Base-by-base conservation (phyloP, 2,329 filamentous ascomycete species). In the Colletotrichum siamense region DNA sequence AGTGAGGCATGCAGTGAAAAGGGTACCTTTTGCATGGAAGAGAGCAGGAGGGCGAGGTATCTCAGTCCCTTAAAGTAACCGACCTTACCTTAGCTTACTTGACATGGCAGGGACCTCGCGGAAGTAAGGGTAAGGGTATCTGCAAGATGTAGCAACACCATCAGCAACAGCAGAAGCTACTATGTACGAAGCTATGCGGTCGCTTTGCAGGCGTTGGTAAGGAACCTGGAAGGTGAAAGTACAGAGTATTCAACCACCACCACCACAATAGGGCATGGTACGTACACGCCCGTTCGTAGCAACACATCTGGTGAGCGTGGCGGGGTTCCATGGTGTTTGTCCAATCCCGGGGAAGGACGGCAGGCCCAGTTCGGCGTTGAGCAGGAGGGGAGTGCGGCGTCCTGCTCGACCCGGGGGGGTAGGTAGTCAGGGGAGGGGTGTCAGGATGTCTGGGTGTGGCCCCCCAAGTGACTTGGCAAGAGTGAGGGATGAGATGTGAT, bases 401-500 rank as follows among this genome's bases (percentile, higher is more conserved):
- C n/a, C 44, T 30, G 63, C 28, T 52, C 22, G 28, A 65, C 68
- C 62, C 61, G 34, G 62, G 39, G 26, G 52, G 22, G 12, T 9
- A 28, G 15, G 64, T 63, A 32, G 24, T n/a, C 44, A 49, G 44
- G 44, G 64, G 59, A 61, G 52, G 73, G 64, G 69, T 69, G 73
- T 73, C 69, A 73, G 73, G 73, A 73, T 69, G 73, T 67, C 44
- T 76, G 64, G 70, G 73, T 64, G 69, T 73, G 70, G 55, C 34
- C 61, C 68, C 62, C 62, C 73, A 44, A 73, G 70, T 76, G 69
- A 59, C 73, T 76, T 76, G 70, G 73, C 73, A 59, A 52, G 69
- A 61, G 64, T 69, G 73, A 76, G 70, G 70, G 73, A 76, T 76
- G 73, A 76, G 73, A 76, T 76, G 73, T 76, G 73, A 76, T 69